phyloP scores from a whole-genome alignment of 1,284 basidiomycete genomes.

The Boletus hoseneyae region DNA sequence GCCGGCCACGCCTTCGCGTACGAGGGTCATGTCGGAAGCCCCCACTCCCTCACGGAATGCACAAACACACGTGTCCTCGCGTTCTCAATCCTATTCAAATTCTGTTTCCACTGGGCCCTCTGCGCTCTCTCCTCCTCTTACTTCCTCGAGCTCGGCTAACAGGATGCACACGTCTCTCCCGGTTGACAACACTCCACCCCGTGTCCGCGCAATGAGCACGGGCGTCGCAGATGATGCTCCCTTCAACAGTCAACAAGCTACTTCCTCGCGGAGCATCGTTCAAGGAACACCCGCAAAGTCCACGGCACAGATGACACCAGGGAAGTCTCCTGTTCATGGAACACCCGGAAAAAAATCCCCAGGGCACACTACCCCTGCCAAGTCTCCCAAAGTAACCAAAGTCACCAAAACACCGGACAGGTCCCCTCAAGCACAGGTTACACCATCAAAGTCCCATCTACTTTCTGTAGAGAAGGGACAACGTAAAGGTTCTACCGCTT shows the following conservation, averaged over 20 bases:
- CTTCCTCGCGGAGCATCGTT: conserved; percentile 11
- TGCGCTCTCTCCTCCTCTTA: conserved; percentile 19
- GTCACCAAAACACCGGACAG: conserved; percentile 20
- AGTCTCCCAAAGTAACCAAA: conserved; percentile 25
- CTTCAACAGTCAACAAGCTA: conserved; percentile 13
- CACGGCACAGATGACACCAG: conserved; percentile 19
- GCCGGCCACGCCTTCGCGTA: conserved; percentile 37
- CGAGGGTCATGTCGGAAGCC: conserved; percentile 32
- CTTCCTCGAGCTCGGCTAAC: conserved; percentile 24
- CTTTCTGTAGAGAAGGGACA: conserved; percentile 17
- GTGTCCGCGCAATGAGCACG: conserved; percentile 22
- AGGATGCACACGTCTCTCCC: conserved; percentile 19
- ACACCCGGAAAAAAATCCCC: conserved; percentile 22
- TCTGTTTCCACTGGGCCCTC: conserved; percentile 23
- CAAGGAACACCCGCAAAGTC: conserved; percentile 19
- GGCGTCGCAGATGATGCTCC: conserved; percentile 7
- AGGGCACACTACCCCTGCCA: conserved; percentile 19
- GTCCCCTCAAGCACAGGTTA: conserved; percentile 16
- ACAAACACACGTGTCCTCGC: conserved; percentile 20
- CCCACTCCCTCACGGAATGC: conserved; percentile 25
- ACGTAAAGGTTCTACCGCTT: conserved; percentile 27
- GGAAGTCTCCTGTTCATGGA: conserved; percentile 14
- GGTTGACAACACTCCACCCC: conserved; percentile 18
- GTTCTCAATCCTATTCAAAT: conserved; percentile 22
- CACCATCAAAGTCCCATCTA: conserved; percentile 20